Percentiles rank a stretch among this genome's conserved stretches.
Conservation (phyloP, 768 basidiomycete species). For the Coprinopsis sp. region DNA sequence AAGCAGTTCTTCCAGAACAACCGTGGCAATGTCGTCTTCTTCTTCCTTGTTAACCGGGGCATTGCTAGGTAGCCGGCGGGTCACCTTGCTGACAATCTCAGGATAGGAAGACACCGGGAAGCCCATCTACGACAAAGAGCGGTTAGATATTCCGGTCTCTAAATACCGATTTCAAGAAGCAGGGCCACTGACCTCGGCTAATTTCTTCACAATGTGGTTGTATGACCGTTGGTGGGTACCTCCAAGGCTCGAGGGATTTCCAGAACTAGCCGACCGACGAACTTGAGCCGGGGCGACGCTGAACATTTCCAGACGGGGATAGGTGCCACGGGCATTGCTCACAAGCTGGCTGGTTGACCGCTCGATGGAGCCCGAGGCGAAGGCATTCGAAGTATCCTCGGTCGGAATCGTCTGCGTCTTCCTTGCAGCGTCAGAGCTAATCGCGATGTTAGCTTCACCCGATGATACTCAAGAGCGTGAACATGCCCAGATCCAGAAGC, state of each 20-base stretch:
- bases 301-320: constrained; percentile 61
- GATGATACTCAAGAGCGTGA: no score
- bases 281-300: constrained; percentile 32
- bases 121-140: constrained; percentile 53
- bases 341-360: constrained; percentile 31
- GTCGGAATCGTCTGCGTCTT: no score
- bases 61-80: constrained; percentile 41
- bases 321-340: constrained; percentile 56
- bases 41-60: constrained; percentile 43
- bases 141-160: constrained; percentile 8
- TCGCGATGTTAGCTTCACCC: no score
- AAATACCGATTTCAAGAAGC: background rate
- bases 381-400: no score
- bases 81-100: constrained; percentile 45
- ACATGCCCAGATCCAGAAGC: constrained; percentile 7
- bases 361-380: background rate
- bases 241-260: constrained; percentile 27
- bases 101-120: constrained; percentile 58
- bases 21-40: constrained; percentile 65
- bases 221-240: constrained; percentile 37
- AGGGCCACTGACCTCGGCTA: constrained; percentile 52
- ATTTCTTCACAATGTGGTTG: constrained; percentile 49
- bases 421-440: no score
- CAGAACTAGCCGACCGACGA: background rate
- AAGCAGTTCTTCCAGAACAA: constrained; percentile 54